Conservation (phyloP, 2,329 filamentous ascomycete genomes). For the Akanthomyces lecanii region DNA sequence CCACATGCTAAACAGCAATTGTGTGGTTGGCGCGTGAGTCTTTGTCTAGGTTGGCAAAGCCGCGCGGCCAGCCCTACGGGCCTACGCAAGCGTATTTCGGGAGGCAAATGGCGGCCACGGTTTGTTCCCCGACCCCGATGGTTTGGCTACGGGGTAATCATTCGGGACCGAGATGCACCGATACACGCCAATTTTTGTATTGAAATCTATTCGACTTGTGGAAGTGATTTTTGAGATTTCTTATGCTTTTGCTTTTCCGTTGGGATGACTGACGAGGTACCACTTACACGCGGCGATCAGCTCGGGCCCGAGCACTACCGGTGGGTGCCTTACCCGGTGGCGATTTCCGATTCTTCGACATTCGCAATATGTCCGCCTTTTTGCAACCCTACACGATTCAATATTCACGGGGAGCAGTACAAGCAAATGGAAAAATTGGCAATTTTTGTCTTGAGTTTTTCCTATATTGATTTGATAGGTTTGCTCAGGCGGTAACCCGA, state of each 20-base stretch:
- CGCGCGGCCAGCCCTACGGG: conserved; percentile 15
- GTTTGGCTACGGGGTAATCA: background rate
- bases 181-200: background rate
- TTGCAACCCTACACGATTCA: background rate
- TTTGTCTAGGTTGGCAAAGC: conserved; percentile 3
- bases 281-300: background rate
- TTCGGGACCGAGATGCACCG: background rate
- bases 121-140: background rate
- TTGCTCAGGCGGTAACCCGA: background rate
- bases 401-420: background rate
- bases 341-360: background rate
- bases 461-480: background rate
- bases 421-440: too few relatives aligned
- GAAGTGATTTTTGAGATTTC: too few relatives aligned
- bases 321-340: conserved; percentile 7
- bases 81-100: conserved; percentile 10
- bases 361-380: background rate
- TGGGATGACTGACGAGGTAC: too few relatives aligned
- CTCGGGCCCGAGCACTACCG: background rate
- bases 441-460: too few relatives aligned
- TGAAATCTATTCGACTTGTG: too few relatives aligned
- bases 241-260: too few relatives aligned
- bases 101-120: background rate
- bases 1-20: background rate
- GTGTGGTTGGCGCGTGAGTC: background rate